Percentiles rank a stretch among this genome's conserved stretches.
Evolutionary conservation across 1,284 basidiomycete species (phyloP).

Genomic region (Bjerkandera adusta): DNA sequence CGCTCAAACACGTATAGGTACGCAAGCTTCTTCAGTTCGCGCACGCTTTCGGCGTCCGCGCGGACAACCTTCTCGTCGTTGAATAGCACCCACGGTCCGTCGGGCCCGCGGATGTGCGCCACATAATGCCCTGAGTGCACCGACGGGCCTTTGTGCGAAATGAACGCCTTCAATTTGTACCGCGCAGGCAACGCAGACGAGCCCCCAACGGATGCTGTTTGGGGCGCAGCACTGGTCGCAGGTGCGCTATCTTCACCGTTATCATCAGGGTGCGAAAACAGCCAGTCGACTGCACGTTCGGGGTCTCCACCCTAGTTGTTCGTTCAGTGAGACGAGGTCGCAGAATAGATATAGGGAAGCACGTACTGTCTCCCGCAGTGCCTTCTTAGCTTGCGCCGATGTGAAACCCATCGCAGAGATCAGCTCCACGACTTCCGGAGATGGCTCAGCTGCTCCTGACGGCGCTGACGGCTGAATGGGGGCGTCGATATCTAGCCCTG

Average conservation of each 20-base stretch:
- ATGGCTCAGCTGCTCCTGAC: constrained; percentile 48
- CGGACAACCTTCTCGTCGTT: constrained; percentile 96
- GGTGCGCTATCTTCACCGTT: constrained; percentile 58
- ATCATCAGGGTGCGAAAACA: constrained; percentile 95
- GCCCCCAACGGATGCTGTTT: constrained; percentile 37
- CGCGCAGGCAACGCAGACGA: constrained; percentile 66
- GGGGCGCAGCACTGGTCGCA: constrained; percentile 23
- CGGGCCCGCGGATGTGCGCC: constrained; percentile 63
- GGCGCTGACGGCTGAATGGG: constrained; percentile 54
- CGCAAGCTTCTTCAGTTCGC: constrained; percentile 72
- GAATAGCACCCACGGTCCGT: constrained; percentile 79
- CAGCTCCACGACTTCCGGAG: constrained; percentile 67
- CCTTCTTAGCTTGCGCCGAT: constrained; percentile 81
- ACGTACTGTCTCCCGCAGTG: constrained; percentile 82
- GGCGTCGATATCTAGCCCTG: constrained; percentile 76
- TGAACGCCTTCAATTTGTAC: constrained; percentile 87
- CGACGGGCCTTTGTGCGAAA: constrained; percentile 96
- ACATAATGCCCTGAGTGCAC: constrained; percentile 96
- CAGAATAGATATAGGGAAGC: not conserved
- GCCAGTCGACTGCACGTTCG: constrained; percentile 93
- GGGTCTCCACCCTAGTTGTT: constrained; percentile 60
- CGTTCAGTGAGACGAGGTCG: not conserved
- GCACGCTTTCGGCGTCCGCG: constrained; percentile 76
- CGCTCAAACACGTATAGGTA: constrained; percentile 90
- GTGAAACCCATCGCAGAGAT: constrained; percentile 96